Conservation (phyloP, 169 alveolate genomes). For the Toxoplasma gondii region DNA sequence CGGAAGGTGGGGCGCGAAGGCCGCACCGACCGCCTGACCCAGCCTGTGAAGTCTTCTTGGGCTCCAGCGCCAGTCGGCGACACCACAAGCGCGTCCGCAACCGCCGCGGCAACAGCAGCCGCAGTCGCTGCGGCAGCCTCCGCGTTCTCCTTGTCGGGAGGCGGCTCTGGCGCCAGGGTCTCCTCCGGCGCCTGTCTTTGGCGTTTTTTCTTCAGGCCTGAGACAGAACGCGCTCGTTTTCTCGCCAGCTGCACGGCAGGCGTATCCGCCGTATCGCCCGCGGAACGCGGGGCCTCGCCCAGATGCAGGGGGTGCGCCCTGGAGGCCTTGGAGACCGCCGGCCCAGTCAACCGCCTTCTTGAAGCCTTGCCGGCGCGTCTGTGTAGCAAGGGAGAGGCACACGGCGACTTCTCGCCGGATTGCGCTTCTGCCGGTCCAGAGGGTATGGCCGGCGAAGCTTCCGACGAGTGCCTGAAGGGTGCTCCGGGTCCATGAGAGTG, state of each 20-base stretch:
- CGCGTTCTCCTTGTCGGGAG: neutral
- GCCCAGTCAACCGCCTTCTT: neutral
- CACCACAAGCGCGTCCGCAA: neutral
- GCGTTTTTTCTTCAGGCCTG: neutral
- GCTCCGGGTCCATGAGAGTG: no score
- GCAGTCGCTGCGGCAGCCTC: neutral
- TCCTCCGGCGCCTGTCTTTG: neutral
- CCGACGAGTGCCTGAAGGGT: no score
- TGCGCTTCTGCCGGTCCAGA: neutral
- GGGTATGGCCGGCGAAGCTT: no score
- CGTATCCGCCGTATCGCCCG: neutral
- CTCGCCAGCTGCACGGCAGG: neutral
- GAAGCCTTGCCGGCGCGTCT: neutral
- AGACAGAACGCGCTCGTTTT: neutral
- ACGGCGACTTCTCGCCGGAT: neutral
- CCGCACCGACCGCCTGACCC: constrained; percentile 10
- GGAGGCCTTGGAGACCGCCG: neutral
- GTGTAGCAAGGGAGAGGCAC: neutral
- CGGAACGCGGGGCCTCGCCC: neutral
- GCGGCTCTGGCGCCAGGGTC: neutral
- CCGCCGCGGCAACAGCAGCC: constrained; percentile 16
- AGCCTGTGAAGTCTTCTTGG: neutral
- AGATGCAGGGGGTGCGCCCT: neutral
- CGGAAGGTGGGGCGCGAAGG: neutral
- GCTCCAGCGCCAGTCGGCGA: neutral